Conservation (phyloP, 169 alveolate species). For the Plasmodium inui region DNA sequence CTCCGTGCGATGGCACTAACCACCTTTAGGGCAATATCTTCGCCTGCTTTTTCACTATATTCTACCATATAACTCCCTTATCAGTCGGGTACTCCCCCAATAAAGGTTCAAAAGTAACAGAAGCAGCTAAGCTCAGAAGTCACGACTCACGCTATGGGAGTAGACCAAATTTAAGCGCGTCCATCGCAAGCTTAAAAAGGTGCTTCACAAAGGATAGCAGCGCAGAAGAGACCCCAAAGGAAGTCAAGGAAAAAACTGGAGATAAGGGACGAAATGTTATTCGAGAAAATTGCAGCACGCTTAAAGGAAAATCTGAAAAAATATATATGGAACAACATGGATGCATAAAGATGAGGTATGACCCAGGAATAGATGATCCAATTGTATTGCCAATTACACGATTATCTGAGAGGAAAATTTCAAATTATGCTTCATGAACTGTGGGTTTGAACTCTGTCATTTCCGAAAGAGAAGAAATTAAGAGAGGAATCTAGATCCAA, state of each 20-base stretch:
- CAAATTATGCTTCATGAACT: slow-evolving; percentile 10
- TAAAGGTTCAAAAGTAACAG: no score
- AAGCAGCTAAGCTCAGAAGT: no score
- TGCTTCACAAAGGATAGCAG: no score
- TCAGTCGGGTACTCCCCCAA: no score
- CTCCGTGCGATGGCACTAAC: no score
- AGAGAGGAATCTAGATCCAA: slow-evolving; percentile 16
- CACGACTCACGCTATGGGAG: no score
- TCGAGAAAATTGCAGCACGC: background rate
- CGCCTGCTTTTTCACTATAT: no score
- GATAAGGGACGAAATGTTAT: background rate
- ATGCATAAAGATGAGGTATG: background rate
- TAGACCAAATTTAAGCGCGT: no score
- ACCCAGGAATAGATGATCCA: background rate
- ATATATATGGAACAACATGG: background rate
- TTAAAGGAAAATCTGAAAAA: background rate
- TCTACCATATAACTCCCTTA: no score
- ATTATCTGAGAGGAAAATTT: slow-evolving; percentile 14
- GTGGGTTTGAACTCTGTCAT: background rate
- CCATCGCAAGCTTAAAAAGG: no score
- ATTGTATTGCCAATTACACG: background rate
- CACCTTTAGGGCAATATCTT: no score
- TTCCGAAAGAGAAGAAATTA: background rate
- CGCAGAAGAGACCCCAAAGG: no score
- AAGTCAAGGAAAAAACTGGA: background rate